Conservation (phyloP, 2,329 filamentous ascomycete genomes). For the Ascosphaera pollenicola region DNA sequence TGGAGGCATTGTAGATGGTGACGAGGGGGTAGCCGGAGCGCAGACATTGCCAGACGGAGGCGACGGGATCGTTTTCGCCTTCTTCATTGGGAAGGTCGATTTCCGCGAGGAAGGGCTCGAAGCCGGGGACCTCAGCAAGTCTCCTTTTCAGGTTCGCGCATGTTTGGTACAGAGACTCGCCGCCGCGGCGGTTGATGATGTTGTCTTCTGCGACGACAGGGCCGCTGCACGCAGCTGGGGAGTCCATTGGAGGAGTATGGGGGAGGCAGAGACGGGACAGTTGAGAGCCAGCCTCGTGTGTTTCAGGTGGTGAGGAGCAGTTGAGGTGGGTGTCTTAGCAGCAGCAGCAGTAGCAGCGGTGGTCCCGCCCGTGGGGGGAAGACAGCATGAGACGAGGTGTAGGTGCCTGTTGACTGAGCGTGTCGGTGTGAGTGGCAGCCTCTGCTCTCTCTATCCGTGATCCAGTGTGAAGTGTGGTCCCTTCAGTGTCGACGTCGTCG, state of each 20-base stretch:
- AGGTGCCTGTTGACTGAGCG: no score
- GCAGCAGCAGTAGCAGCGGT: neutral
- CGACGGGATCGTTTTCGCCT: constrained; percentile 54
- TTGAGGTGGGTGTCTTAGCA: neutral
- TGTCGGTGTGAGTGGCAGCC: neutral
- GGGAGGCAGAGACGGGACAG: no score
- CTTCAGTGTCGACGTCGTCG: no score
- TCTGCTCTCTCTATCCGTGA: no score
- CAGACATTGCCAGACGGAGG: constrained; percentile 73
- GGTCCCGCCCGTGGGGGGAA: no score
- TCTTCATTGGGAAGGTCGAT: constrained; percentile 46
- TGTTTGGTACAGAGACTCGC: constrained; percentile 91
- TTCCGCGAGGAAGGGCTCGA: constrained; percentile 50
- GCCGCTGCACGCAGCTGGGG: constrained; percentile 11
- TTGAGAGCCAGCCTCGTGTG: no score
- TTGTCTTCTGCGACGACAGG: constrained; percentile 51
- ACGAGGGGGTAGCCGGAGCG: constrained; percentile 66
- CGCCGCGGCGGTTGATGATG: constrained; percentile 93
- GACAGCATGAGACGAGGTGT: no score
- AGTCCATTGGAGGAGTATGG: constrained; percentile 19
- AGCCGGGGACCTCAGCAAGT: constrained; percentile 61
- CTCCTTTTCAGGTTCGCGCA: constrained; percentile 69
- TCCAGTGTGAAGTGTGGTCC: no score
- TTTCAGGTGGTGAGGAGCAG: neutral
- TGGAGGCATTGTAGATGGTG: constrained; percentile 68